Evolutionary conservation across 2,329 filamentous ascomycete species (phyloP), one percentile per base, ranked within the genome.

Genomic region (Seiridium unicorne): DNA sequence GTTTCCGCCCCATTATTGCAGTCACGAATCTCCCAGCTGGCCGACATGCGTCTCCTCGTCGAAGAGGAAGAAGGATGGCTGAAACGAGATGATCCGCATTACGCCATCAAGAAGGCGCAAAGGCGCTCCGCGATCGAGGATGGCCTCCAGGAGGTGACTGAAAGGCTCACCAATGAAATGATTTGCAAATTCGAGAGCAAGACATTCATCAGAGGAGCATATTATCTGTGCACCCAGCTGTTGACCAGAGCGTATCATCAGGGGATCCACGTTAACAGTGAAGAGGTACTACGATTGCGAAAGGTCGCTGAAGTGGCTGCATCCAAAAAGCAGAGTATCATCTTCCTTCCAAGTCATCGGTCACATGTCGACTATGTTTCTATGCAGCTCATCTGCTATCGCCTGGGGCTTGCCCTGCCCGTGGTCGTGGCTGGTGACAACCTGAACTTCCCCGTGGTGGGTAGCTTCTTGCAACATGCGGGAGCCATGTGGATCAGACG

Each of bases 121-220:
- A 79, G 85, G 59, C 84, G 81, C 57, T 79, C 77, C 59, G 86
- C 90, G 67, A 85, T 98, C 59, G 88, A 93, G 70, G 80, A 81
- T 44, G 89, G 89, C 60, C 79, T 99, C 51, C 83, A 87, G 58
- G 88, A 97, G 70, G 89, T 97, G 4, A 90, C 92, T 3, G 92
- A 95, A 64, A 88, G 89, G 65, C 89, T 95, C 84, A 92, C 93
- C 32, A 92, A 97, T 71, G 87, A 89, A 64, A 98, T 99, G 95
- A 97, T 99, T 63, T 98, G 94, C 84, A 99, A 99, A 77, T 94
- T 98, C 83, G 95, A 99, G 76, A 96, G 90, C 80, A 96, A 93
- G 72, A 81, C 86, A 2, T 98, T 98, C 71, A 97, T 99, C 66
- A 83, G 95, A 54, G 87, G 92, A 32, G 94, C 95, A 51, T 98